These are phyloP conservation scores for Phtheirospermum japonicum DNA, from an alignment of 257 asterid genomes.

Conservation along the genomic window DNA sequence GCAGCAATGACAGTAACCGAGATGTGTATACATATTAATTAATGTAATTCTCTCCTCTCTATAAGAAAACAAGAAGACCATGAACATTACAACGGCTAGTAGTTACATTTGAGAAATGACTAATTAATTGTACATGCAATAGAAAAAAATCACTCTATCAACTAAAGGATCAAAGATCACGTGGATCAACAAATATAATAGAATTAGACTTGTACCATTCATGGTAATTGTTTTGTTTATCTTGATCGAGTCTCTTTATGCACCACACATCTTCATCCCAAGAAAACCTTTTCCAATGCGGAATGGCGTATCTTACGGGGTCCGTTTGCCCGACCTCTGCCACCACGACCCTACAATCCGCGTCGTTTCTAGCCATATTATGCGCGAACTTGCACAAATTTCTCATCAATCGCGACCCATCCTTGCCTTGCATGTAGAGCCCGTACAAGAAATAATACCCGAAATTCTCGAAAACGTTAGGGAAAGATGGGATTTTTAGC, in stretches of 20 bases:
- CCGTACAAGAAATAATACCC: conserved; percentile 74
- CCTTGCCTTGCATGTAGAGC: conserved; percentile 63
- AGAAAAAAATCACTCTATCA: not conserved
- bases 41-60: too few species aligned
- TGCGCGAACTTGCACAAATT: conserved; percentile 52
- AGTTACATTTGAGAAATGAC: not conserved
- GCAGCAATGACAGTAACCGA: not conserved
- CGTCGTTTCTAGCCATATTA: conserved; percentile 52
- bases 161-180: conserved; percentile 46
- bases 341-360: conserved; percentile 51
- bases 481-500: conserved; percentile 66
- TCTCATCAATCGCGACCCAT: conserved; percentile 46
- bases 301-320: conserved; percentile 57
- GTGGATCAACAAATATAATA: conserved; percentile 78
- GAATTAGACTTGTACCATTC: conserved; percentile 49
- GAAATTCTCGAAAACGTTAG: conserved; percentile 54
- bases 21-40: too few species aligned
- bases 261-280: conserved; percentile 93
- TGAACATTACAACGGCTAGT: not conserved
- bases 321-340: conserved; percentile 71
- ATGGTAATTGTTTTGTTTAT: conserved; percentile 21
- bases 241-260: conserved; percentile 49
- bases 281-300: conserved; percentile 76
- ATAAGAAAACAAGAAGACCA: not conserved
- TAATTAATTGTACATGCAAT: not conserved